Evolutionary conservation across 495 filamentous ascomycete genomes (phyloP).

Genomic region (Penicillium subrubescens): DNA sequence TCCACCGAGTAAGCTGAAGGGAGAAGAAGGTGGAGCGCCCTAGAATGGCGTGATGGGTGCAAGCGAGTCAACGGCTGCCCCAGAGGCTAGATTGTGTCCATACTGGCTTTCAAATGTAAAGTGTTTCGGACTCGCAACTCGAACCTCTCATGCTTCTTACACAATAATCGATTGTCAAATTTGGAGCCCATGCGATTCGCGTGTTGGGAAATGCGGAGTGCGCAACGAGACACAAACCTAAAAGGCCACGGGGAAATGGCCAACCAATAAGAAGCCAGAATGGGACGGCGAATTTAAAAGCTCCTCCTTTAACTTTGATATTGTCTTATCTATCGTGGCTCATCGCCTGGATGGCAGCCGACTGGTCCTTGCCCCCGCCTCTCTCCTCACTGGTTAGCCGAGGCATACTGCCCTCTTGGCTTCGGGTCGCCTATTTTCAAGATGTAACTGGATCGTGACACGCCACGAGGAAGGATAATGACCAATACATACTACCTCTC

Average conservation of each 20-base stretch:
- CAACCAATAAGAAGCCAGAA: slow-evolving; percentile 1
- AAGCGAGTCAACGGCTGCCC: not conserved
- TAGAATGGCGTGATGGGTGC: not conserved
- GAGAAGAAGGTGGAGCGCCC: not conserved
- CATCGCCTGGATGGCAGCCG: not conserved
- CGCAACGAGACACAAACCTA: not conserved
- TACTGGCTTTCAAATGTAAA: not conserved
- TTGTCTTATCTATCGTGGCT: not conserved
- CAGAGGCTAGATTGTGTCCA: not conserved
- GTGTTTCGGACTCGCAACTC: not conserved
- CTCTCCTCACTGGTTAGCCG: slow-evolving; percentile 5
- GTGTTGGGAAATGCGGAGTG: not conserved
- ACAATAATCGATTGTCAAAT: not conserved
- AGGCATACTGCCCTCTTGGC: slow-evolving; percentile 1
- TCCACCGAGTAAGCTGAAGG: not conserved
- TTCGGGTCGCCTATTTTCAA: not conserved
- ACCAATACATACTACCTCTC: not conserved
- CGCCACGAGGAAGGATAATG: not conserved
- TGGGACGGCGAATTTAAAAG: slow-evolving; percentile 3
- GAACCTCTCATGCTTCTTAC: not conserved
- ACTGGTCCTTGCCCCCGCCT: not conserved
- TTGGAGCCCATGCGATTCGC: not conserved
- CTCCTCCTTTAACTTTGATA: not conserved
- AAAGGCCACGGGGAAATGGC: not conserved
- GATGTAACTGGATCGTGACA: not conserved